Base-by-base conservation (phyloP, 257 asterid genomes). In the Linaria vulgaris region DNA sequence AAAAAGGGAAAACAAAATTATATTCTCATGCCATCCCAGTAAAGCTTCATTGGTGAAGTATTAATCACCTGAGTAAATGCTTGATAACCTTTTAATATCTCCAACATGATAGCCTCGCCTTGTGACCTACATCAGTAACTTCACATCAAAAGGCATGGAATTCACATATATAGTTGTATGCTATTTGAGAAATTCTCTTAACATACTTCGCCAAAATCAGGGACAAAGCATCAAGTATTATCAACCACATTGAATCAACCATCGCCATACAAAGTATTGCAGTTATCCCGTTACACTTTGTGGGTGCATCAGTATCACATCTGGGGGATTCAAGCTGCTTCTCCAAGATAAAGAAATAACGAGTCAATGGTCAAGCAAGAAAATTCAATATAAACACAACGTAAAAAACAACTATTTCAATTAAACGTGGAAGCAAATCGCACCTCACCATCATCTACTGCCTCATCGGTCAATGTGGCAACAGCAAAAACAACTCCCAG, bases 391-490 rank as follows among this genome's bases (percentile, higher is more conserved):
- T 14, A 41, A 65, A 69, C 30, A 67, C 23, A 11, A 46, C 44
- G 59, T 46, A 58, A 60, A 22, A 69, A 64, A 56, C 27, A 43
- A 45, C 27, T 17, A 56, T 60, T 54, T 68, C 25, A 23, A 48
- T 20, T 13, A 62, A 8, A 63, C 24, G 63, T 53, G 25, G 53
- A 48, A 55, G 37, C 5, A 37, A 65, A 49, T 59, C 85, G 67
- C 68, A 92, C 99, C 94, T 92, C 99, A 58, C 99, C 97, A 63
- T 76, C 87, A 76, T 85, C 96, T 72, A 92, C 85, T 25, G 97
- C 97, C 84, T 89, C 97, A 53, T 92, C 99, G 22, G 99, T 92
- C 86, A 92, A 81, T 66, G 97, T 92, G 68, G 99, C 99, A 73
- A 92, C 87, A 63, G 96, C 83, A 68, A 92, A 92, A 70, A 92